These are phyloP conservation scores for Aspergillus indologenus DNA, from an alignment of 495 filamentous ascomycete genomes.

Conservation along the genomic window DNA sequence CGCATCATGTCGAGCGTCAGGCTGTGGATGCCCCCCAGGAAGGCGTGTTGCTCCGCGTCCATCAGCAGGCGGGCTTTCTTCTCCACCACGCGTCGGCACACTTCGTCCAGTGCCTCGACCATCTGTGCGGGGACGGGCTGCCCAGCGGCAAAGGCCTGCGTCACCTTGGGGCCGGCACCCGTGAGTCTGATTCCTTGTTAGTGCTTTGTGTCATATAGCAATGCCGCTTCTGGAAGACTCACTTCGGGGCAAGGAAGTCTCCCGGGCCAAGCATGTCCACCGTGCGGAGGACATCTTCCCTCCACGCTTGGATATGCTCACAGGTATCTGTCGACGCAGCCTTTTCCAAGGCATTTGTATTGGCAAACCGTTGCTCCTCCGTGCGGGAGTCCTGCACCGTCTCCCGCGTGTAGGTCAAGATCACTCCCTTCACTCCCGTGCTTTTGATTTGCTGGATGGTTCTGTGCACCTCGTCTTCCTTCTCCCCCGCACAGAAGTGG, in stretches of 20 bases:
- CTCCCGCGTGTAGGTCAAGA: conserved; percentile 47
- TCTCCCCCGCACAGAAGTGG: conserved; percentile 49
- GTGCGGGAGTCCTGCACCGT: conserved; percentile 38
- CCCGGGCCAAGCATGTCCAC: conserved; percentile 61
- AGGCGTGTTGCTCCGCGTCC: conserved; percentile 76
- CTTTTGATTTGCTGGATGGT: conserved; percentile 37
- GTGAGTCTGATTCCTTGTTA: conserved; percentile 25
- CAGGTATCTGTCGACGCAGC: conserved; percentile 20
- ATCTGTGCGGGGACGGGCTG: conserved; percentile 34
- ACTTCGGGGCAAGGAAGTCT: conserved; percentile 83
- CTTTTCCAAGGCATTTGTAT: conserved; percentile 20
- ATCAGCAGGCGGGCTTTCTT: conserved; percentile 70
- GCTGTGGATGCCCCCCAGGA: conserved; percentile 73
- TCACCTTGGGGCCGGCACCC: conserved; percentile 28
- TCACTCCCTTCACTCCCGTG: conserved; percentile 44
- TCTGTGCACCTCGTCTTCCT: conserved; percentile 26
- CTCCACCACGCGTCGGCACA: conserved; percentile 37
- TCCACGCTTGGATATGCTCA: conserved; percentile 66
- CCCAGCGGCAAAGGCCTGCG: conserved; percentile 30
- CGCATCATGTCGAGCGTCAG: conserved; percentile 73
- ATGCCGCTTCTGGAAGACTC: conserved; percentile 17
- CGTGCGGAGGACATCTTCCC: conserved; percentile 66
- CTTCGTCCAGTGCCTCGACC: conserved; percentile 37
- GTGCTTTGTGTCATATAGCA: neutral
- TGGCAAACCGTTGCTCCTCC: conserved; percentile 6